Conservation (phyloP, 441 rosid genomes). For the Melianthus villosus region DNA sequence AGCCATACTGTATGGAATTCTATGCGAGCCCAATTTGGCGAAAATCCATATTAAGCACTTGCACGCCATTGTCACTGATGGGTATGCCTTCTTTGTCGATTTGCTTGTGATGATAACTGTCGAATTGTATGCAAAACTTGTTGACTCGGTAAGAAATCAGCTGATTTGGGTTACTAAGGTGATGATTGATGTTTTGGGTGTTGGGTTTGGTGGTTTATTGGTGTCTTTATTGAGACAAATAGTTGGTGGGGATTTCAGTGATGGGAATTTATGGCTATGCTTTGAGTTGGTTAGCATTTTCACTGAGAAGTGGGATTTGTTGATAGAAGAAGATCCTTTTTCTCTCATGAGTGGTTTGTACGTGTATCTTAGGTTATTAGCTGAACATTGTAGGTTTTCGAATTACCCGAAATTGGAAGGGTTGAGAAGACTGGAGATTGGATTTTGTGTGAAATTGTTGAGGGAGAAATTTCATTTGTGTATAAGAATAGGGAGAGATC, state of each 20-base stretch:
- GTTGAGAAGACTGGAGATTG: constrained; percentile 43
- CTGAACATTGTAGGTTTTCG: constrained; percentile 47
- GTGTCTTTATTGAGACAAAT: constrained; percentile 42
- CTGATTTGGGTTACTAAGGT: constrained; percentile 53
- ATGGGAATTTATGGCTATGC: constrained; percentile 62
- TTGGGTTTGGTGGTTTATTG: constrained; percentile 40
- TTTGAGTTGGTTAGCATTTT: constrained; percentile 44
- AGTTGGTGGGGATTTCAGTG: constrained; percentile 47
- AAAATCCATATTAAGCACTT: constrained; percentile 41
- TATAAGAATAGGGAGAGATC: constrained; percentile 65
- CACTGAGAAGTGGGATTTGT: constrained; percentile 29
- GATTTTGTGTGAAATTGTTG: constrained; percentile 67
- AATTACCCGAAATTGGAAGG: constrained; percentile 20
- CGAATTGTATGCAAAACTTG: constrained; percentile 41
- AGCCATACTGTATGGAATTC: constrained; percentile 47
- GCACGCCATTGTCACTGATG: constrained; percentile 60
- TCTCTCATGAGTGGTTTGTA: constrained; percentile 52
- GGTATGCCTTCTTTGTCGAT: constrained; percentile 41
- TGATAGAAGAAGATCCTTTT: constrained; percentile 41
- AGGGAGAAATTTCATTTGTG: constrained; percentile 45
- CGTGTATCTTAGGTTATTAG: constrained; percentile 43
- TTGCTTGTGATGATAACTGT: constrained; percentile 24
- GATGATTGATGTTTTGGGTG: constrained; percentile 49
- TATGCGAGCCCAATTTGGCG: constrained; percentile 27
- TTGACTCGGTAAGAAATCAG: constrained; percentile 37